Evolutionary conservation across 75 land plant species (phyloP), one percentile per base, ranked within the genome.

Genomic region (Isoetes taiwanensis): DNA sequence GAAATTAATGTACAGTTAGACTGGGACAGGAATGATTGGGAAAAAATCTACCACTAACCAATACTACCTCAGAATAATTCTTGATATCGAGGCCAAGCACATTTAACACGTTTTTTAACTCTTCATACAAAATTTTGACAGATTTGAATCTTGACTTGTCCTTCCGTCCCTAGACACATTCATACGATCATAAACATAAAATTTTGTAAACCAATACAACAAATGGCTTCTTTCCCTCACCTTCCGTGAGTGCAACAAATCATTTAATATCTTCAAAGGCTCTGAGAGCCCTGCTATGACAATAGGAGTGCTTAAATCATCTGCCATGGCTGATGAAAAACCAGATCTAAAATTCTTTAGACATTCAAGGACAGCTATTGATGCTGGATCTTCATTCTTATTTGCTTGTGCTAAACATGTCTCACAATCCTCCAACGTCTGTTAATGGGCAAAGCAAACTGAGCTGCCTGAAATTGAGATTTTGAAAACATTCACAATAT

Each of bases 341-440:
- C 74, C 75, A 34, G 9, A 1, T 12, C 43, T 70, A 20, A 93
- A 57, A 21, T 65, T 81, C 28, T 58, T 29, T 35, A 79, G 69
- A 62, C 80, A 75, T 10, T 77, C 70, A 35, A 57, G 10, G 40
- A 63, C 75, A 41, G 72, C 73, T 4, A 54, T 42, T 46, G 68
- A 67, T 20, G 65, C 34, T 17, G 56, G 25, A 17, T 64, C 41
- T 17, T 9, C 32, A 11, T 16, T 28, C 35, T 43, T 39, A 26
- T 30, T 35, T 25, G 6, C 5, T 28, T 56, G 20, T 8, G 40
- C 23, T 55, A 90, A 33, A 28, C 64, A 59, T 61, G 66, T 77
- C 31, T 80, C 76, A 71, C 80, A 88, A 35, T 84, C 95, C 37
- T 68, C 64, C 38, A 90, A 67, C 1, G 93, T 83, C 96, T 91